Evolutionary conservation across 306 rosid species (phyloP).

Genomic region (Alnus rubra): DNA sequence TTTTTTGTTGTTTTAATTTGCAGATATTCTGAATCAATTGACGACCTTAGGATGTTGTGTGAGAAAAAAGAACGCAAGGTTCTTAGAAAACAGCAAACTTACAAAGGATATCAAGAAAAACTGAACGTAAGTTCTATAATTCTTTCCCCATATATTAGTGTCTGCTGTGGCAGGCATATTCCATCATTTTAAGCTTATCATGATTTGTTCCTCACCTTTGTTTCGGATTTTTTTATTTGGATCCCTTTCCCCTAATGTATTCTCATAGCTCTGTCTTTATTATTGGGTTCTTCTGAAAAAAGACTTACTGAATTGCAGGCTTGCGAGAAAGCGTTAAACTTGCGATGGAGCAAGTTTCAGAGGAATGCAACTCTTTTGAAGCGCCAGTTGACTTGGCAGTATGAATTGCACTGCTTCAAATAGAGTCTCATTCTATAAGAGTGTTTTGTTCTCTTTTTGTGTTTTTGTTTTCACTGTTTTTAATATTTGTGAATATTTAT

Average conservation of each 20-base stretch:
- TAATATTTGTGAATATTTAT: conserved; percentile 16
- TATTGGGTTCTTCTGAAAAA: not conserved
- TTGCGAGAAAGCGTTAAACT: conserved; percentile 58
- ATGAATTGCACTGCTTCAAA: conserved; percentile 32
- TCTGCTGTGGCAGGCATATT: not conserved
- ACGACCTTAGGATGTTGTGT: conserved; percentile 67
- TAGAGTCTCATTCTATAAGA: not conserved
- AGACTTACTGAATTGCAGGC: conserved; percentile 46
- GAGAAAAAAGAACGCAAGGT: conserved; percentile 69
- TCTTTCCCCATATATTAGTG: not conserved
- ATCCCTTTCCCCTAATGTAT: not conserved
- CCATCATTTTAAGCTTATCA: not conserved
- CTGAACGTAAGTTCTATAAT: conserved; percentile 40
- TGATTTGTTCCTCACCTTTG: not conserved
- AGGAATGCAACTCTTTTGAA: conserved; percentile 61
- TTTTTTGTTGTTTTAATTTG: conserved; percentile 8
- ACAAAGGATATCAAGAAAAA: conserved; percentile 61
- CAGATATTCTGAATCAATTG: conserved; percentile 79
- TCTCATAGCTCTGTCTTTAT: conserved; percentile 1
- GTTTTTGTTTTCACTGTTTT: conserved; percentile 2
- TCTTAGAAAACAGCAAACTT: conserved; percentile 50
- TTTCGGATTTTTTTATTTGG: not conserved
- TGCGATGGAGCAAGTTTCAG: conserved; percentile 54
- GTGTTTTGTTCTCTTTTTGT: not conserved
- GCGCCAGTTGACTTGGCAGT: conserved; percentile 87